Percentiles rank a stretch among this genome's conserved stretches.
These are phyloP conservation scores for Saprolegnia parasitica DNA, from an alignment of 352 stramenopile species.

Conservation along the genomic window DNA sequence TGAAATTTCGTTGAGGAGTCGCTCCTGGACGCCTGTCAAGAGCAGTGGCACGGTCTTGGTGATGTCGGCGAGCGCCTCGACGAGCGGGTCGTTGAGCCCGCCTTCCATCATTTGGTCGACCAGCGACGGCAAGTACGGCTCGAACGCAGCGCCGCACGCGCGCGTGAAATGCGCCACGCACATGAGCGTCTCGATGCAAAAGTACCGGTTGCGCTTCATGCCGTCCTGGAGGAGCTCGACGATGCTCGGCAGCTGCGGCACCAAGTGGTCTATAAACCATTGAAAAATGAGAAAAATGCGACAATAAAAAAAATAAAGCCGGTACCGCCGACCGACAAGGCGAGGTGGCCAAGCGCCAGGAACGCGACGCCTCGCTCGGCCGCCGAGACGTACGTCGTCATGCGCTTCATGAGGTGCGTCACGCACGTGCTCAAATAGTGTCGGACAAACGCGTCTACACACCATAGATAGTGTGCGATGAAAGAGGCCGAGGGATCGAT, in stretches of 20 bases:
- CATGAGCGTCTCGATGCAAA: conserved; percentile 76
- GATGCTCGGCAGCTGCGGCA: conserved; percentile 77
- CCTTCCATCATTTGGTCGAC: conserved; percentile 83
- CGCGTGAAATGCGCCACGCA: conserved; percentile 74
- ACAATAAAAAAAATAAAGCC: no score
- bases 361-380: conserved; percentile 85
- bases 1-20: conserved; percentile 96
- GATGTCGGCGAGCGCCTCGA: conserved; percentile 90
- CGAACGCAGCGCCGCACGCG: conserved; percentile 54
- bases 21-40: conserved; percentile 88
- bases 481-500: conserved; percentile 9
- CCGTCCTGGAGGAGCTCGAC: conserved; percentile 61
- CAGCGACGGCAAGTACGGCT: conserved; percentile 62
- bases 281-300: not conserved
- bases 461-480: not conserved
- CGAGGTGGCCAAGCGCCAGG: conserved; percentile 88
- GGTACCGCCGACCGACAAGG: conserved; percentile 75
- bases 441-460: conserved; percentile 37
- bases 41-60: conserved; percentile 84
- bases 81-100: conserved; percentile 91
- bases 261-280: conserved; percentile 52
- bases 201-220: conserved; percentile 61
- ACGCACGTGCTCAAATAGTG: conserved; percentile 88
- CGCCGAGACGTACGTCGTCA: conserved; percentile 45
- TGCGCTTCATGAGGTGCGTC: conserved; percentile 77